Evolutionary conservation across 805 yeast genomes (phyloP), one percentile per base, ranked within the genome.

Genomic region (Cyberlindnera galapagoensis): DNA sequence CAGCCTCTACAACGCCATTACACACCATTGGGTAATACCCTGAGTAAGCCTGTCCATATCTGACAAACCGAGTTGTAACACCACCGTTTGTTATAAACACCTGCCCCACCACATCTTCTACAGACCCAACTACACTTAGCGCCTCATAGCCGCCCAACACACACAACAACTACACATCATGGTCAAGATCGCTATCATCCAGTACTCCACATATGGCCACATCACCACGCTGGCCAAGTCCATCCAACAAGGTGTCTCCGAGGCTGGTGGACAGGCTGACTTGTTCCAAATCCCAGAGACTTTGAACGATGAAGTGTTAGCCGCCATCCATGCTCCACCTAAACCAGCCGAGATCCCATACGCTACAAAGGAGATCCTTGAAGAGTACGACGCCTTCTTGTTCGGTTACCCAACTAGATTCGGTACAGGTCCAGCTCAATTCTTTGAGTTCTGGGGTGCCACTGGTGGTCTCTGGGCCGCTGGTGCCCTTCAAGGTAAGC

Each of bases 241-340:
- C 26, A 74, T 74, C 51, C 70, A 80, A 60, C 60, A 60, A 34
- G 94, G 94, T 46, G 69, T 82, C 26, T 78, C 72, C 54, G 65
- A 72, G 7, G 74, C 81, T 11, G 94, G 90, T 40, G 78, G 80
- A 36, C 38, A 54, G 14, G 94, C 83, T 21, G 78, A 75, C 47
- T 66, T 86, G 46, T 82, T 60, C 69, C 94, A 81, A 64, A 75
- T 87, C 33, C 77, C 82, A 38, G 95, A 86, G 62, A 85, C 94
- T 18, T 63, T 85, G 29, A 48, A 76, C 13, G 66, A 67, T 24
- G 85, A 74, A 9, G 65, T 79, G n/a, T 67, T 86, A 42, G 54
- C 58, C 28, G 58, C 64, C 51, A 56, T 86, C 65, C 71, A 76
- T 47, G 94, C 92, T 14, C 79, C 86, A 24, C 54, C 69, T 10